Evolutionary conservation across 345 rosid species (phyloP), one percentile per base, ranked within the genome.

Genomic region (Tarenaya hassleriana): DNA sequence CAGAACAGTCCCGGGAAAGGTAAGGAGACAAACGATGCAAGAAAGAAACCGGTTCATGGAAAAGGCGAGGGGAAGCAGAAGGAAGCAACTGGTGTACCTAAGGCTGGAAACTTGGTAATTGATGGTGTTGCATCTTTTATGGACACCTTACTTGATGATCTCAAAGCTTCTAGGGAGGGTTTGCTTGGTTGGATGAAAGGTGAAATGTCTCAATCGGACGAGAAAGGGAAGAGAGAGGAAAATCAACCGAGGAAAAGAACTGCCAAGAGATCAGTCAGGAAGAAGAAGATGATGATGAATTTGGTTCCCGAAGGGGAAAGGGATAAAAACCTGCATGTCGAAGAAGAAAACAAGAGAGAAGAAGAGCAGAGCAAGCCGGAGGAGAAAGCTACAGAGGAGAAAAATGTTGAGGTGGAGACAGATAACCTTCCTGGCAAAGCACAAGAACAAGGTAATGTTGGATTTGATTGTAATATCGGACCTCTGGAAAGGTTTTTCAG

Each of bases 141-240:
- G 65, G 39, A 66, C 20, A 60, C 47, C n/a, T 53, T 66, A 60
- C 41, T 66, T 18, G 56, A 53, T 60, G 70, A 66, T 3, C 70
- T 66, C 41, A 60, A 55, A 3, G 56, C 65, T 60, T 47, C 66
- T 27, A 40, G 71, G 54, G 49, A 60, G 42, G 35, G 47, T 17
- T 47, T 66, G 42, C 54, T 66, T 61, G 42, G 41, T 14, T 66
- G 71, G 66, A 11, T 66, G 56, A 60, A 54, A 35, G 17, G 35
- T 24, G 71, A 66, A 27, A 10, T 60, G 61, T 10, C 0, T 47
- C 66, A 61, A 53, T 0, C 41, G 3, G 41, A 59, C 47, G 61
- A 16, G 41, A 41, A 46, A 39, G 45, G 1, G 21, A 40, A 13
- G 3, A 34, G 39, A 39, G 45, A 3, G 16, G 47, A 16, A 1